Conservation (phyloP, 257 asterid genomes). For the Solanum dulcamara region DNA sequence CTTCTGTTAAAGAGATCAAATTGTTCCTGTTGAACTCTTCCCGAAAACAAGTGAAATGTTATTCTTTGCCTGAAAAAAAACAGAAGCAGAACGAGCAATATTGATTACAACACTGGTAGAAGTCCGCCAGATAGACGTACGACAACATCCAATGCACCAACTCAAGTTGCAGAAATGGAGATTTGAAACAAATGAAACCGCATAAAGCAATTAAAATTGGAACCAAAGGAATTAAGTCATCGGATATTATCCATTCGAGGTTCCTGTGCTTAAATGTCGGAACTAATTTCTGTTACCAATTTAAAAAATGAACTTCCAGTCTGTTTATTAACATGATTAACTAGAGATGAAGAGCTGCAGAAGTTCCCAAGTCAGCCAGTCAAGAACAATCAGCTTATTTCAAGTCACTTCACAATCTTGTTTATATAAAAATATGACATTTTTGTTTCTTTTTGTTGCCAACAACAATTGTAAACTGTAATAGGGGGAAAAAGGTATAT, state of each 20-base stretch:
- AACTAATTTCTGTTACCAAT: neutral
- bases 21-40: slow-evolving; percentile 13
- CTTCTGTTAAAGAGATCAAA: slow-evolving; percentile 16
- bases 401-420: neutral
- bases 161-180: slow-evolving; percentile 14
- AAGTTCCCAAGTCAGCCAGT: neutral
- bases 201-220: slow-evolving; percentile 3
- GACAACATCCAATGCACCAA: slow-evolving; percentile 44
- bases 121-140: neutral
- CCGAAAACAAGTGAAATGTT: slow-evolving; percentile 10
- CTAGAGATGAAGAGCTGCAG: neutral
- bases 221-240: neutral
- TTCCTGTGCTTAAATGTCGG: neutral
- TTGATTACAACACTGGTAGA: neutral
- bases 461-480: neutral
- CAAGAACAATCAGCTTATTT: neutral
- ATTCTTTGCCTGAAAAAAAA: slow-evolving; percentile 23
- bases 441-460: neutral
- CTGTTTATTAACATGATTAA: neutral
- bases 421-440: neutral
- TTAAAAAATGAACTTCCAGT: neutral
- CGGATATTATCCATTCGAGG: too few species aligned
- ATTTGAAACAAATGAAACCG: slow-evolving; percentile 1
- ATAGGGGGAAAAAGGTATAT: neutral
- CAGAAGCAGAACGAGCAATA: slow-evolving; percentile 45